Conservation (phyloP, 2,329 filamentous ascomycete genomes). For the Reticulascus tulasneorum region DNA sequence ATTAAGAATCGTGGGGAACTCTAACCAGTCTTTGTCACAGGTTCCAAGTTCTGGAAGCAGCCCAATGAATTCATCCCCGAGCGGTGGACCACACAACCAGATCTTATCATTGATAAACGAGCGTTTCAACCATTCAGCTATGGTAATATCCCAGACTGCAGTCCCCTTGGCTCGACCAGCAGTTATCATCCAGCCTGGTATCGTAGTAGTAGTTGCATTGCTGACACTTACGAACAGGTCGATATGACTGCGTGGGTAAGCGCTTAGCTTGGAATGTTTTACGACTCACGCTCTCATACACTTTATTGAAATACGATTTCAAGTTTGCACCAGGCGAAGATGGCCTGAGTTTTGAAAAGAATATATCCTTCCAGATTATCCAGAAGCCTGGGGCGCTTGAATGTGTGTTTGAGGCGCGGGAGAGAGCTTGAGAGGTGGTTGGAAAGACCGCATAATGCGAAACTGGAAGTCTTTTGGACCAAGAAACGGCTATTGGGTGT, state of each 20-base stretch:
- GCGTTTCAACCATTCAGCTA: conserved; percentile 10
- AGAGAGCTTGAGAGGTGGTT: no score
- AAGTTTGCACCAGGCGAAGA: conserved; percentile 9
- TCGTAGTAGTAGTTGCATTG: no score
- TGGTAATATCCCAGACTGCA: not conserved
- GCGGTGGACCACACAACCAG: conserved; percentile 18
- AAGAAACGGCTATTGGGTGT: no score
- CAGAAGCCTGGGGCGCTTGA: conserved; percentile 7
- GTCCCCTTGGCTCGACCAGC: not conserved
- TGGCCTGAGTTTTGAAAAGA: not conserved
- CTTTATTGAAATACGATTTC: conserved; percentile 12
- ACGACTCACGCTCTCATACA: conserved; percentile 7
- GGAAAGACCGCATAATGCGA: no score
- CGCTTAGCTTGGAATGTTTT: conserved; percentile 9
- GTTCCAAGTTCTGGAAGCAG: conserved; percentile 8
- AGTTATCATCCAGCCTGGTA: no score
- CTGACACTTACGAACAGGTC: not conserved
- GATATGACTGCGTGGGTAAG: conserved; percentile 9
- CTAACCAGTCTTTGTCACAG: not conserved
- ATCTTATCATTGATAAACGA: conserved; percentile 16
- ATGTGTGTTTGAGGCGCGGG: conserved; percentile 6
- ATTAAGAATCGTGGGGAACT: not conserved
- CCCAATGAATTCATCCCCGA: conserved; percentile 17
- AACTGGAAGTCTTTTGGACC: no score
- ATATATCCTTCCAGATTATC: conserved; percentile 6